phyloP scores from a whole-genome alignment of 1,284 basidiomycete species.

The Sporisorium exsertum region DNA sequence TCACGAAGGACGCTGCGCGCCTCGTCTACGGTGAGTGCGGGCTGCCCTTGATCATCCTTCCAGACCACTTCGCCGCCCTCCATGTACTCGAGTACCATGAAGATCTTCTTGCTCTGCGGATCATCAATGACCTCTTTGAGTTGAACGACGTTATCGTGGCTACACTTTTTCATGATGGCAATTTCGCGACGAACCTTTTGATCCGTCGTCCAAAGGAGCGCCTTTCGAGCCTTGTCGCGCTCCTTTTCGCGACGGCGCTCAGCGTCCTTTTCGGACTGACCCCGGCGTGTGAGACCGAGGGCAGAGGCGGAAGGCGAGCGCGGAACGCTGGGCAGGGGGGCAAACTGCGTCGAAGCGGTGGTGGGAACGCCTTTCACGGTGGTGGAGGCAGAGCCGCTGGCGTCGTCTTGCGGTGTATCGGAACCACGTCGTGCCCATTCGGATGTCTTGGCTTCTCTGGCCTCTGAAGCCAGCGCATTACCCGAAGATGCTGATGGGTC shows the following conservation, averaged over 20 bases:
- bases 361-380: conserved; percentile 30
- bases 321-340: conserved; percentile 25
- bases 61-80: conserved; percentile 93
- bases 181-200: conserved; percentile 75
- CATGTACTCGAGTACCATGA: conserved; percentile 97
- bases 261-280: conserved; percentile 37
- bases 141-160: conserved; percentile 90
- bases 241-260: conserved; percentile 55
- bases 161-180: conserved; percentile 93
- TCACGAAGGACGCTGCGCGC: conserved; percentile 89
- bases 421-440: background rate
- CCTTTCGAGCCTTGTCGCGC: conserved; percentile 50
- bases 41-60: conserved; percentile 73
- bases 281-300: conserved; percentile 28
- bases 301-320: conserved; percentile 30
- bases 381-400: conserved; percentile 21
- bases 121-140: conserved; percentile 97
- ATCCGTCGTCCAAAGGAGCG: conserved; percentile 65
- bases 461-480: background rate
- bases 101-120: conserved; percentile 86
- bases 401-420: conserved; percentile 25
- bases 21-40: conserved; percentile 84
- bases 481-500: conserved; percentile 6
- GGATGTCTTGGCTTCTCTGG: background rate
- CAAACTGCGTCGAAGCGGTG: conserved; percentile 33